Evolutionary conservation across 768 basidiomycete genomes (phyloP).

Genomic region (Coprinellus aureogranulatus): DNA sequence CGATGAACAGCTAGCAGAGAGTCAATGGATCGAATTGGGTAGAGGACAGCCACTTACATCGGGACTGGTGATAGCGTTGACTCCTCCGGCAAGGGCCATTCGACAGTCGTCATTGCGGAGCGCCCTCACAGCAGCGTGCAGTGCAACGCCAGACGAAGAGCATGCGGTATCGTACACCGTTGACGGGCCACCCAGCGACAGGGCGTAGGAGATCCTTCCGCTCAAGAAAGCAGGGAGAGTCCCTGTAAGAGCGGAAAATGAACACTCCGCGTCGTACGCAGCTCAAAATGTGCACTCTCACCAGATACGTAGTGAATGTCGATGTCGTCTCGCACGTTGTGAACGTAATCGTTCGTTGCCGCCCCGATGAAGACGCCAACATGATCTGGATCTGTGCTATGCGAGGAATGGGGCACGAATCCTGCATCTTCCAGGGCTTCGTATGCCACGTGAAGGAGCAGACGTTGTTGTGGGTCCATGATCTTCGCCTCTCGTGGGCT

Average conservation of each 20-base stretch:
- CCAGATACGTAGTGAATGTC: constrained; percentile 74
- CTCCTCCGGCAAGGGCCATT: constrained; percentile 71
- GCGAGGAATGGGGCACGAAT: constrained; percentile 59
- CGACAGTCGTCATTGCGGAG: constrained; percentile 62
- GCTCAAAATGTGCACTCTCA: constrained; percentile 17
- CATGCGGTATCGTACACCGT: constrained; percentile 74
- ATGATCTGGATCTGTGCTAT: constrained; percentile 47
- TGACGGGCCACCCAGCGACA: constrained; percentile 68
- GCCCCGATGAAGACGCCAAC: constrained; percentile 70
- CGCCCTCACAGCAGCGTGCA: constrained; percentile 69
- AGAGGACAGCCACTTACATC: constrained; percentile 47
- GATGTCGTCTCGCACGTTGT: constrained; percentile 59
- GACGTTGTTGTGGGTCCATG: constrained; percentile 77
- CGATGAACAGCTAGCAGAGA: constrained; percentile 57
- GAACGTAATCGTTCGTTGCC: constrained; percentile 66
- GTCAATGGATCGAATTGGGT: neutral
- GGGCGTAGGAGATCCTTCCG: constrained; percentile 68
- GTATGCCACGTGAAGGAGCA: constrained; percentile 64
- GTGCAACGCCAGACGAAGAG: constrained; percentile 65
- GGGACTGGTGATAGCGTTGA: constrained; percentile 67
- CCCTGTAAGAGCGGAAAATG: constrained; percentile 36
- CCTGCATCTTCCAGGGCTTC: constrained; percentile 71
- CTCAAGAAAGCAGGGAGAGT: constrained; percentile 66
- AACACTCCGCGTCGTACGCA: neutral
- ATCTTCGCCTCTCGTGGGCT: constrained; percentile 70